Evolutionary conservation across 1,284 basidiomycete genomes (phyloP), one percentile per base, ranked within the genome.

Genomic region (Rhizopogon parksii): DNA sequence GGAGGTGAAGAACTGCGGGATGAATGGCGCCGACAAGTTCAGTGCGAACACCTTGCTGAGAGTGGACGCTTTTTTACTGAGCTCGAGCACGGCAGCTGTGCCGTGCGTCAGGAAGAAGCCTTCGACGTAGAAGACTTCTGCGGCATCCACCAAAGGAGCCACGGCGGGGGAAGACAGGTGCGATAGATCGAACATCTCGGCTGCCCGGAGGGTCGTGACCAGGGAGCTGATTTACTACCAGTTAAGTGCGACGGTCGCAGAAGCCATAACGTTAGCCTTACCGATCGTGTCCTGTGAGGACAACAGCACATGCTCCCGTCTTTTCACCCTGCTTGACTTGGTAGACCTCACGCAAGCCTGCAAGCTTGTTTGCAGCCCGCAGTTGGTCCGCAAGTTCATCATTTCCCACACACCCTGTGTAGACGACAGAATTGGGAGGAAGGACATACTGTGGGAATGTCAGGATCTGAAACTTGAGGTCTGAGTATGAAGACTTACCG

Each of bases 91-190:
- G 50, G 80, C 81, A 60, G 86, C 84, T 53, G 82, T 67, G 49
- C 95, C 95, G 68, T 99, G 95, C 19, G 95, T 96, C 57, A 99
- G 80, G 83, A 99, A 98, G 78, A 89, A 99, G 15, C 96, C 95
- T 62, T 94, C 96, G 55, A 98, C 83, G 77, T 99, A 99, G 75
- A 84, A 96, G 68, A 84, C 81, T 66, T 90, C 86, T 52, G 95
- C 95, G 48, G 73, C 78, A 27, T 89, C 78, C 62, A 98, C 77
- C 56, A 92, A 75, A 43, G 84, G 77, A 45, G 91, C 83, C 55
- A 97, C 84, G 56, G 78, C 74, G 25, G 85, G 76, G n/a, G 88
- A 87, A 25, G 79, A 75, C 49, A 98, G 78, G 72, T 97, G 92
- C 14, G 81, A 76, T 56, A 80, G 76, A 42, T 85, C 81, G 71